A percentile compares a stretch with the other conserved stretches of the same genome.
Conservation (phyloP, 441 rosid species). For the Lagerstroemia fauriei region DNA sequence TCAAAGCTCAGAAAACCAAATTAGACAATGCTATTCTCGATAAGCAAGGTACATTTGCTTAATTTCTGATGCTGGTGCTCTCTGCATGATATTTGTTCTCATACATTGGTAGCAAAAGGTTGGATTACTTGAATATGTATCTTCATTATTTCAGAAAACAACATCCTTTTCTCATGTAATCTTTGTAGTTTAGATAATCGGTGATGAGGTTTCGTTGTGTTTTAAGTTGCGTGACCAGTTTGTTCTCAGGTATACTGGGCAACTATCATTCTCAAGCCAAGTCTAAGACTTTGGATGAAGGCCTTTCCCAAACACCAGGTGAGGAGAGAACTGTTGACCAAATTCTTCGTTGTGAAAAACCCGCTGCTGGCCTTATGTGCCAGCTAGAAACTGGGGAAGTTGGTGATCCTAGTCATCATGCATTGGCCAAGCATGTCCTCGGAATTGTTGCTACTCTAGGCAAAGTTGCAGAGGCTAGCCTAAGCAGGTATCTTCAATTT, state of each 20-base stretch:
- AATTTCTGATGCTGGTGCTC: not conserved
- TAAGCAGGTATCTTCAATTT: conserved; percentile 57
- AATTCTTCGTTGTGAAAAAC: conserved; percentile 50
- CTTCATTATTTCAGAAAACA: too few relatives aligned
- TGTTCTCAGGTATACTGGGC: conserved; percentile 55
- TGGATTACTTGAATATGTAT: not conserved
- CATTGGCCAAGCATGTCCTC: conserved; percentile 51
- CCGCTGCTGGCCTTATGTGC: conserved; percentile 73
- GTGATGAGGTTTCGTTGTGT: not conserved
- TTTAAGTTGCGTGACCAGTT: not conserved
- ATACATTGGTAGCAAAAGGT: not conserved
- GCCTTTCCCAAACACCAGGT: conserved; percentile 40
- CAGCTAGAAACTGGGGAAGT: conserved; percentile 48
- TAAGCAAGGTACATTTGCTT: conserved; percentile 53
- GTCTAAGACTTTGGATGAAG: conserved; percentile 33
- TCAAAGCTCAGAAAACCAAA: conserved; percentile 52
- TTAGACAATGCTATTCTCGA: conserved; percentile 59
- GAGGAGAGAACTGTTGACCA: conserved; percentile 56
- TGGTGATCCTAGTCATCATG: conserved; percentile 43
- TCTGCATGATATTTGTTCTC: not conserved
- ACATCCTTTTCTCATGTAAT: not conserved
- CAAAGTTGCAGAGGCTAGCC: conserved; percentile 65
- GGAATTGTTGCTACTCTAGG: conserved; percentile 83
- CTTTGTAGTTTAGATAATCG: too few relatives aligned
- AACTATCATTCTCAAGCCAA: conserved; percentile 50